A percentile compares a stretch with the other conserved stretches of the same genome.
Evolutionary conservation across 1,284 basidiomycete genomes (phyloP).

Genomic region (Bondarzewia mesenterica): DNA sequence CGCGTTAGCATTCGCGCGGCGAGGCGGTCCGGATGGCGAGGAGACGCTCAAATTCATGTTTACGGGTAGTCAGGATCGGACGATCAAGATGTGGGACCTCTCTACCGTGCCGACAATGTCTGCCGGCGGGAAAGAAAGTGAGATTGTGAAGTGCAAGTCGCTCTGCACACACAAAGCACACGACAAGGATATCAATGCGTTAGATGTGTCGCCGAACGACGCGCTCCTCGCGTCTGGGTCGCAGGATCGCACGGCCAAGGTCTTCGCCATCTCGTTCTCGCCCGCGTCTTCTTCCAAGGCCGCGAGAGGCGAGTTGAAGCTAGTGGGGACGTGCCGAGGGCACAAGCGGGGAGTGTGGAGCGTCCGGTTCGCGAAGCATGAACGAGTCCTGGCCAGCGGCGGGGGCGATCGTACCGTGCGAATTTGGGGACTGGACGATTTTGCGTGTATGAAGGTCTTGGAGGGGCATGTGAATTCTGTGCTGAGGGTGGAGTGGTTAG

Average conservation of each 20-base stretch:
- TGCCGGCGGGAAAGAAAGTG: conserved; percentile 13
- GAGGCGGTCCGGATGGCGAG: conserved; percentile 17
- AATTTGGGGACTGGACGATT: conserved; percentile 91
- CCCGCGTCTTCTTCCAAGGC: conserved; percentile 24
- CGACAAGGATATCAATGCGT: conserved; percentile 97
- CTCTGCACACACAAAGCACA: conserved; percentile 90
- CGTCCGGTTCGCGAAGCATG: conserved; percentile 80
- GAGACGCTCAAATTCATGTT: conserved; percentile 55
- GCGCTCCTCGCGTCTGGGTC: conserved; percentile 87
- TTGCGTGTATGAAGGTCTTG: conserved; percentile 88
- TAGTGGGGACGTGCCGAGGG: conserved; percentile 88
- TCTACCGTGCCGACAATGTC: conserved; percentile 33
- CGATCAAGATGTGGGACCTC: conserved; percentile 98
- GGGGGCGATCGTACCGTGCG: conserved; percentile 94
- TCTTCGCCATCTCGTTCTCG: conserved; percentile 74
- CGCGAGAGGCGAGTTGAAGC: conserved; percentile 61
- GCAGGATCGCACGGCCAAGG: conserved; percentile 91
- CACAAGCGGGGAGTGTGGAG: conserved; percentile 97
- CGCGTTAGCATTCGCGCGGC: conserved; percentile 68
- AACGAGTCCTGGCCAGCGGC: conserved; percentile 85
- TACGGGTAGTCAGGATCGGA: conserved; percentile 94
- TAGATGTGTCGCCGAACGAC: conserved; percentile 92
- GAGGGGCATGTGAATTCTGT: conserved; percentile 98
- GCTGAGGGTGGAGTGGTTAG: conserved; percentile 84
- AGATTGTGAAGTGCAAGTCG: conserved; percentile 50